Percentiles rank a stretch among this genome's conserved stretches.
These are phyloP conservation scores for Cyphellophora attinorum DNA, from an alignment of 2,329 filamentous ascomycete species.

Conservation along the genomic window DNA sequence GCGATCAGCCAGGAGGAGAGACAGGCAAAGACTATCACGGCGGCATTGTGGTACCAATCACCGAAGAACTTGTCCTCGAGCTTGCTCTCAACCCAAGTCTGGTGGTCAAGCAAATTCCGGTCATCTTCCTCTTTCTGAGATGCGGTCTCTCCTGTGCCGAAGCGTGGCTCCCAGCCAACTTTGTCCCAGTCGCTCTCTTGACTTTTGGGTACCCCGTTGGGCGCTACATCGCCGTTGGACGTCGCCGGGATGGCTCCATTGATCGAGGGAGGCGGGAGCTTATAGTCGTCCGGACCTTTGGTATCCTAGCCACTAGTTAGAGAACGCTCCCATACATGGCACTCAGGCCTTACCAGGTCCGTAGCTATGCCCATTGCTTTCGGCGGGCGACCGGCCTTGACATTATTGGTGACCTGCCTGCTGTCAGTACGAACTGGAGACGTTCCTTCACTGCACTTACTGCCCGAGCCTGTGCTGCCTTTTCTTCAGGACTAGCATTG, in stretches of 20 bases:
- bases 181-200: slow-evolving; percentile 48
- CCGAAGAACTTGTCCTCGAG: slow-evolving; percentile 87
- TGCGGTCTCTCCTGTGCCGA: slow-evolving; percentile 46
- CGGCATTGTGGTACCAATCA: slow-evolving; percentile 98
- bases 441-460: too few relatives aligned
- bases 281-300: slow-evolving; percentile 58
- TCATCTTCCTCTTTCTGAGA: slow-evolving; percentile 48
- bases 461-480: slow-evolving; percentile 66
- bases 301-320: too few relatives aligned
- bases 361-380: slow-evolving; percentile 52
- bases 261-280: slow-evolving; percentile 66
- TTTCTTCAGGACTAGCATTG: slow-evolving; percentile 71
- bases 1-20: slow-evolving; percentile 84
- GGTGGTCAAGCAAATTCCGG: slow-evolving; percentile 68
- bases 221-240: slow-evolving; percentile 39
- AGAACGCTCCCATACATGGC: too few relatives aligned
- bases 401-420: slow-evolving; percentile 44
- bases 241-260: slow-evolving; percentile 53
- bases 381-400: slow-evolving; percentile 14
- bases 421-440: too few relatives aligned
- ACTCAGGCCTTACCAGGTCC: slow-evolving; percentile 53
- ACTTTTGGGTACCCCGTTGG: slow-evolving; percentile 36
- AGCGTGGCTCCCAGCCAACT: slow-evolving; percentile 83
- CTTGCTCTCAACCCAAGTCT: slow-evolving; percentile 75
- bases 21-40: slow-evolving; percentile 87